Evolutionary conservation across 495 filamentous ascomycete genomes (phyloP).

Genomic region (Neurospora hispaniola): DNA sequence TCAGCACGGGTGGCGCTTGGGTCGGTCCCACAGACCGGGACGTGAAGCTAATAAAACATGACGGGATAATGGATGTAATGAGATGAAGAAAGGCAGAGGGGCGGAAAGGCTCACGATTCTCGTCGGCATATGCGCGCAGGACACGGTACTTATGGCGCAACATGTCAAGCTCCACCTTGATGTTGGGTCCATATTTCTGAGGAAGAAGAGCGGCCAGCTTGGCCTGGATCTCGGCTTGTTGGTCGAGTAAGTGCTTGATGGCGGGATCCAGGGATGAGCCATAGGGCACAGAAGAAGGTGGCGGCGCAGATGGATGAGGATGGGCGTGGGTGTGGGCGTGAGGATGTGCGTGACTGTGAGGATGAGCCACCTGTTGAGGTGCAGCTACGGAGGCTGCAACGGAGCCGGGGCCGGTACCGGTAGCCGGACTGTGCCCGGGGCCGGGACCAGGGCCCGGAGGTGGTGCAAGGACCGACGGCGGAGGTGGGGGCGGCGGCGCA

Average conservation of each 20-base stretch:
- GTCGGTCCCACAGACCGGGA: background rate
- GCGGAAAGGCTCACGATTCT: conserved; percentile 30
- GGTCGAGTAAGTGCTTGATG: conserved; percentile 35
- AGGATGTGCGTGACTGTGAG: conserved; percentile 1
- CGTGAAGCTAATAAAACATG: background rate
- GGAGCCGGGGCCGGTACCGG: background rate
- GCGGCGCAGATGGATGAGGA: conserved; percentile 1
- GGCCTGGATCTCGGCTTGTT: conserved; percentile 40
- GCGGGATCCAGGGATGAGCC: conserved; percentile 34
- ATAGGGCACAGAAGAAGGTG: conserved; percentile 7
- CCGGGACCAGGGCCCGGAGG: conserved; percentile 8
- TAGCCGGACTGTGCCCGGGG: background rate
- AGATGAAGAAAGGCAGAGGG: conserved; percentile 4
- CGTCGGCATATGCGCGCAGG: conserved; percentile 31
- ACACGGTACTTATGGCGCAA: conserved; percentile 36
- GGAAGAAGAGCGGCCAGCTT: conserved; percentile 35
- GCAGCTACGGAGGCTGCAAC: conserved; percentile 1
- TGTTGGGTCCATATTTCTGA: conserved; percentile 32
- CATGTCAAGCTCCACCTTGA: conserved; percentile 36
- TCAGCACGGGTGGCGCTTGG: conserved; percentile 20
- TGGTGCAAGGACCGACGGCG: conserved; percentile 9
- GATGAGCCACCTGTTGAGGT: background rate
- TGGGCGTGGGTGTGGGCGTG: background rate
- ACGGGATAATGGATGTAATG: background rate
- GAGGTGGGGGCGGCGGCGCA: conserved; percentile 11